These are phyloP conservation scores for Ceratobasidium sp. DNA, from an alignment of 1,284 basidiomycete species.

Conservation along the genomic window DNA sequence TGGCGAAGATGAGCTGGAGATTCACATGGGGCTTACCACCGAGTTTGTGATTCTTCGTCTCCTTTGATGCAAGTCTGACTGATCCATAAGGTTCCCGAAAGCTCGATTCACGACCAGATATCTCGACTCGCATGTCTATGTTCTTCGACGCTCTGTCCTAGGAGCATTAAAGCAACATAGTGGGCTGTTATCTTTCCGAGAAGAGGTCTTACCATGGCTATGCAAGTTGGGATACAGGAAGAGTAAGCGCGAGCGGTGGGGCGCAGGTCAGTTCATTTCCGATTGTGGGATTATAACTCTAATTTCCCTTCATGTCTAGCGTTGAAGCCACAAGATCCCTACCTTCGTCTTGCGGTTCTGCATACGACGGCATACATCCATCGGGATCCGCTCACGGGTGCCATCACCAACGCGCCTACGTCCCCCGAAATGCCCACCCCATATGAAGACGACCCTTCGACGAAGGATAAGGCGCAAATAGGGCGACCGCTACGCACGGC, in stretches of 20 bases:
- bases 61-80: neutral
- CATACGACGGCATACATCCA: too few species aligned
- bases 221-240: slow-evolving; percentile 82
- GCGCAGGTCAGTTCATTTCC: neutral
- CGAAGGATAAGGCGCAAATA: neutral
- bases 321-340: neutral
- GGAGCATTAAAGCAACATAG: slow-evolving; percentile 75
- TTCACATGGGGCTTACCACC: slow-evolving; percentile 80
- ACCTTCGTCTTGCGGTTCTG: too few species aligned
- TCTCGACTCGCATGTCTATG: slow-evolving; percentile 91
- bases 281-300: neutral
- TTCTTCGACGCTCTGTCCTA: slow-evolving; percentile 81
- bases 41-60: slow-evolving; percentile 56
- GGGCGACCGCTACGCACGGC: slow-evolving; percentile 28
- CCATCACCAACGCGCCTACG: too few species aligned
- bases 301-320: neutral
- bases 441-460: slow-evolving; percentile 10
- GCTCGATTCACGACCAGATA: slow-evolving; percentile 78
- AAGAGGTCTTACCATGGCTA: slow-evolving; percentile 92
- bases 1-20: slow-evolving; percentile 76
- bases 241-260: slow-evolving; percentile 45
- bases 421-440: slow-evolving; percentile 9
- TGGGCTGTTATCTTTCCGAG: slow-evolving; percentile 82
- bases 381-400: too few species aligned
- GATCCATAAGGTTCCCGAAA: slow-evolving; percentile 74